A percentile compares a stretch with the other conserved stretches of the same genome.
Evolutionary conservation across 2,329 filamentous ascomycete species (phyloP).

Genomic region (Colletotrichum sp.): DNA sequence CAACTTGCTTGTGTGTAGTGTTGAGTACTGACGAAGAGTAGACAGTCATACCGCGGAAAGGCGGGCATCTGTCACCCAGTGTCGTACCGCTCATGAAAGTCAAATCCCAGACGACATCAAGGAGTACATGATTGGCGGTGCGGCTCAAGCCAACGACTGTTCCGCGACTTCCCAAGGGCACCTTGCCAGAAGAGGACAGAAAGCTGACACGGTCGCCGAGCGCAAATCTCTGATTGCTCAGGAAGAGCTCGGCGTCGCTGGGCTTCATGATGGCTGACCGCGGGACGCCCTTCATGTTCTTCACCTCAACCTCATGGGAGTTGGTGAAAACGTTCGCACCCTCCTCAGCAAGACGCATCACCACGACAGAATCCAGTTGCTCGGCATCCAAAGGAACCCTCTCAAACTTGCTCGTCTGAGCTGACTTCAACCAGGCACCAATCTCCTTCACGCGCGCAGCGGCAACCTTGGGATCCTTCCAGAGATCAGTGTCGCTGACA

Average conservation of each 20-base stretch:
- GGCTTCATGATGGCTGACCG: slow-evolving; percentile 89
- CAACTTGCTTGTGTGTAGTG: slow-evolving; percentile 79
- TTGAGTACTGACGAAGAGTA: slow-evolving; percentile 89
- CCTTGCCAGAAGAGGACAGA: slow-evolving; percentile 89
- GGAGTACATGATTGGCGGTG: slow-evolving; percentile 79
- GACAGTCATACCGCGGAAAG: slow-evolving; percentile 94
- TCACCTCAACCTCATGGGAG: slow-evolving; percentile 61
- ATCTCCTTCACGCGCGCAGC: slow-evolving; percentile 90
- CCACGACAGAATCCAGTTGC: slow-evolving; percentile 91
- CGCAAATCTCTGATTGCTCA: slow-evolving; percentile 81
- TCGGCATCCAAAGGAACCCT: slow-evolving; percentile 95
- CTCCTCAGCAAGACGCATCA: slow-evolving; percentile 78
- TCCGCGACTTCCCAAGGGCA: slow-evolving; percentile 89
- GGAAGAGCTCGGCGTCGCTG: slow-evolving; percentile 91
- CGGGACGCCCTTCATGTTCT: slow-evolving; percentile 81
- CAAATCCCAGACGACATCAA: slow-evolving; percentile 92
- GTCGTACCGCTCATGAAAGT: slow-evolving; percentile 98
- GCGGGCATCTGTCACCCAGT: slow-evolving; percentile 85
- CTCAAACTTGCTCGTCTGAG: slow-evolving; percentile 92
- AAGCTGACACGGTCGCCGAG: slow-evolving; percentile 94
- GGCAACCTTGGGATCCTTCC: slow-evolving; percentile 73
- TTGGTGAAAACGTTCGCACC: slow-evolving; percentile 68
- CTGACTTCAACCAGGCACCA: slow-evolving; percentile 86
- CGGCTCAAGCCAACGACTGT: slow-evolving; percentile 95
- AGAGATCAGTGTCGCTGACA: slow-evolving; percentile 85